These are phyloP conservation scores for Antitrichia curtipendula DNA, from an alignment of 225 moss, liverwort and hornwort species.

Conservation along the genomic window DNA sequence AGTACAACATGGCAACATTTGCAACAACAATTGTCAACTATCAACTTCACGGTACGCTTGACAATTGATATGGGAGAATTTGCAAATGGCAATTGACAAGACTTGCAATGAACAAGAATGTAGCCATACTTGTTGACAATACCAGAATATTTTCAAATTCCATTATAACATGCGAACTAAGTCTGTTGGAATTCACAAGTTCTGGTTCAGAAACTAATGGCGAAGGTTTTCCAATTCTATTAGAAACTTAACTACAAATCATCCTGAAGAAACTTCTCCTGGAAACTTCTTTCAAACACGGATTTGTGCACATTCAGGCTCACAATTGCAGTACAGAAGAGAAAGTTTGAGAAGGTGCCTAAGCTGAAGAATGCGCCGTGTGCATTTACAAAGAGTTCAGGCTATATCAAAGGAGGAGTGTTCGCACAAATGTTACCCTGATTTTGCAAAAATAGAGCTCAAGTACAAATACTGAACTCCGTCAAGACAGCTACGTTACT, in stretches of 20 bases:
- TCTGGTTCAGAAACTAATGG: no score
- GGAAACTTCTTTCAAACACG: neutral
- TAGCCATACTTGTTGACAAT: no score
- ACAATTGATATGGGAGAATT: no score
- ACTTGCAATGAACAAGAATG: no score
- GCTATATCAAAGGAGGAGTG: neutral
- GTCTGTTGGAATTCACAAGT: neutral
- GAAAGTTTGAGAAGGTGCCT: neutral
- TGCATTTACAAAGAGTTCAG: neutral
- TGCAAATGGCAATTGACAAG: no score
- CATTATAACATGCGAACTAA: neutral
- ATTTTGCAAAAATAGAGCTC: neutral
- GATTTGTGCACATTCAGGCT: neutral
- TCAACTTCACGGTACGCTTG: no score
- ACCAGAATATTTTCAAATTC: neutral
- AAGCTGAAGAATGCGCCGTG: neutral
- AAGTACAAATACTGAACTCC: neutral
- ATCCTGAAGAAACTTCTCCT: neutral
- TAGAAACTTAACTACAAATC: no score
- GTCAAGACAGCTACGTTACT: neutral
- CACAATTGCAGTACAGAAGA: neutral
- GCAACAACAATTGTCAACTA: no score
- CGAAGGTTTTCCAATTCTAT: neutral
- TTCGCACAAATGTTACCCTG: neutral
- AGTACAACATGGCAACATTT: no score